Conservation (phyloP, 345 rosid species). For the Lepidium sativum region DNA sequence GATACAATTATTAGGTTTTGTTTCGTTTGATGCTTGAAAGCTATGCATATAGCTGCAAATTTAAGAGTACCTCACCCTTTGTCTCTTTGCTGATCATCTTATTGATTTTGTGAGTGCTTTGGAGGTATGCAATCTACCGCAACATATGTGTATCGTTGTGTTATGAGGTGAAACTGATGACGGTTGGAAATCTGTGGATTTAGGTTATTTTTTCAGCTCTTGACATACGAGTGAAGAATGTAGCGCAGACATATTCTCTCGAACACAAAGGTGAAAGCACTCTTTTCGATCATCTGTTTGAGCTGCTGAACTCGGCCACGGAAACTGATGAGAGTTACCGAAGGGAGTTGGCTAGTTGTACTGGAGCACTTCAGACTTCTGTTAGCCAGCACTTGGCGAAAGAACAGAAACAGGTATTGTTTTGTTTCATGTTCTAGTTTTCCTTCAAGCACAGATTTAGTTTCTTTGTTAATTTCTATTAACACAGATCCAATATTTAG, state of each 20-base stretch:
- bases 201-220: slow-evolving; percentile 97
- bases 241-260: slow-evolving; percentile 86
- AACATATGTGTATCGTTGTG: not conserved
- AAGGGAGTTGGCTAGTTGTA: slow-evolving; percentile 80
- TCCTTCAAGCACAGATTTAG: not conserved
- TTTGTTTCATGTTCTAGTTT: not conserved
- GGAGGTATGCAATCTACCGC: not conserved
- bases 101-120: slow-evolving; percentile 5
- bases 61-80: not conserved
- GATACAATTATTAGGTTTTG: not conserved
- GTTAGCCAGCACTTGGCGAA: slow-evolving; percentile 91
- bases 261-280: slow-evolving; percentile 88
- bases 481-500: not conserved
- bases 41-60: not conserved
- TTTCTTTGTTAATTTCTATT: slow-evolving; percentile 10
- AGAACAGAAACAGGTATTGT: slow-evolving; percentile 86
- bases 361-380: slow-evolving; percentile 88
- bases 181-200: slow-evolving; percentile 16
- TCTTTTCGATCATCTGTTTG: slow-evolving; percentile 75
- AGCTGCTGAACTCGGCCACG: slow-evolving; percentile 49
- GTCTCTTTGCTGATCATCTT: not conserved
- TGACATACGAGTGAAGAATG: slow-evolving; percentile 93
- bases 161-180: not conserved
- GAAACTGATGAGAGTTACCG: slow-evolving; percentile 64
- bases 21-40: not conserved